These are phyloP conservation scores for Hyphopichia fennica DNA, from an alignment of 1,139 yeast species.

Conservation along the genomic window DNA sequence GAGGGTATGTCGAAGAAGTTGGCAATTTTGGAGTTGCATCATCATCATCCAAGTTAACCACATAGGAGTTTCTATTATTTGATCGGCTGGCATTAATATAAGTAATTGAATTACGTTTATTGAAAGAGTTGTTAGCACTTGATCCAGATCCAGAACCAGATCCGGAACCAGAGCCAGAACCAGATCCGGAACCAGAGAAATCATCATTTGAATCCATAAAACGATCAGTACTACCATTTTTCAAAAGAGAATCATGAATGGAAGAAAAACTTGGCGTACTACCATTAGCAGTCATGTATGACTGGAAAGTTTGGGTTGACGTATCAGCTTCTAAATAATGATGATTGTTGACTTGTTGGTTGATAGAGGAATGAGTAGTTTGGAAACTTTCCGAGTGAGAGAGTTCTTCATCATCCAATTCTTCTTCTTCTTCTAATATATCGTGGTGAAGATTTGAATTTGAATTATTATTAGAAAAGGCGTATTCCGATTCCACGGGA, in stretches of 20 bases:
- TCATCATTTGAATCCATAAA: slow-evolving; percentile 9
- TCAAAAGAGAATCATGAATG: slow-evolving; percentile 32
- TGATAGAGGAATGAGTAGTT: slow-evolving; percentile 1
- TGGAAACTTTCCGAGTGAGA: slow-evolving; percentile 6
- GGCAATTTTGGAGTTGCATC: slow-evolving; percentile 33
- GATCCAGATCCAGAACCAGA: slow-evolving; percentile 4
- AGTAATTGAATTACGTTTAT: background rate
- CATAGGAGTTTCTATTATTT: slow-evolving; percentile 1
- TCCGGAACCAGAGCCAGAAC: no score
- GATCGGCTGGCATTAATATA: background rate
- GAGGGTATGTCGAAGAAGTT: slow-evolving; percentile 1
- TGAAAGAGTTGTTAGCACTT: background rate
- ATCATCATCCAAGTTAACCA: slow-evolving; percentile 15
- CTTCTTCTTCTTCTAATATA: slow-evolving; percentile 15
- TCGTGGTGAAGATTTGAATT: slow-evolving; percentile 7
- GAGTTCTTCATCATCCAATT: slow-evolving; percentile 10
- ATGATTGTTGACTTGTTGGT: background rate
- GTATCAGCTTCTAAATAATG: slow-evolving; percentile 11
- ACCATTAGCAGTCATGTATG: slow-evolving; percentile 26
- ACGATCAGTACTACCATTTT: slow-evolving; percentile 13
- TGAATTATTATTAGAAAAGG: background rate
- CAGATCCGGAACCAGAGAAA: slow-evolving; percentile 6
- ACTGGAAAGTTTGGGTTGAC: slow-evolving; percentile 27
- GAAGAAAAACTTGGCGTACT: slow-evolving; percentile 32
- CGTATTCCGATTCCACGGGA: slow-evolving; percentile 20